Evolutionary conservation across 176 grass and related monocot genomes (phyloP).

Genomic region (Aegilops longissima): DNA sequence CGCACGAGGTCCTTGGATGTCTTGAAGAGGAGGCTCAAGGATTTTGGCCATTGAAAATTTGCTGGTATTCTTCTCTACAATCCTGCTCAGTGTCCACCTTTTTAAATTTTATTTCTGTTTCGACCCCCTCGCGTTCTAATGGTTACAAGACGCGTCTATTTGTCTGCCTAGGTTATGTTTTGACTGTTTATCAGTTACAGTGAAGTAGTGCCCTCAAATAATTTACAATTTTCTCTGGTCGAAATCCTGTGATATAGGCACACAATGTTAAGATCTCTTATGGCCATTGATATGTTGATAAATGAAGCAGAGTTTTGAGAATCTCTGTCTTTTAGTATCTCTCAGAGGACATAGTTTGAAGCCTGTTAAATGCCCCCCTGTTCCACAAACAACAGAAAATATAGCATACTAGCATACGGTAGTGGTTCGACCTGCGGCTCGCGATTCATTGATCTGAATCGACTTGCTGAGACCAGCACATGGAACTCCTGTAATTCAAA

Average conservation of each 20-base stretch:
- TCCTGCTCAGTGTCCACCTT: not conserved
- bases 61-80: not conserved
- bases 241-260: not conserved
- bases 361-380: not conserved
- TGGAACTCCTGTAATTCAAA: not conserved
- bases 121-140: not conserved
- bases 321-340: not conserved
- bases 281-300: not conserved
- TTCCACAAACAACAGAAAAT: not conserved
- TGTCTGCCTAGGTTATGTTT: not conserved
- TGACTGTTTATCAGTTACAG: not conserved
- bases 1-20: constrained; percentile 95
- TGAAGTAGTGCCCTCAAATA: not conserved
- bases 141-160: not conserved
- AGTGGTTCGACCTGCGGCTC: not conserved
- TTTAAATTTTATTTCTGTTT: not conserved
- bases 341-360: not conserved
- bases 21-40: constrained; percentile 64
- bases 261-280: constrained; percentile 2
- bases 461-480: not conserved
- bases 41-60: not conserved
- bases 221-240: not conserved
- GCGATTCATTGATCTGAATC: not conserved
- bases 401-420: not conserved
- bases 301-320: not conserved